These are phyloP conservation scores for Takashimella tepidaria DNA, from an alignment of 1,284 basidiomycete genomes.

Conservation along the genomic window DNA sequence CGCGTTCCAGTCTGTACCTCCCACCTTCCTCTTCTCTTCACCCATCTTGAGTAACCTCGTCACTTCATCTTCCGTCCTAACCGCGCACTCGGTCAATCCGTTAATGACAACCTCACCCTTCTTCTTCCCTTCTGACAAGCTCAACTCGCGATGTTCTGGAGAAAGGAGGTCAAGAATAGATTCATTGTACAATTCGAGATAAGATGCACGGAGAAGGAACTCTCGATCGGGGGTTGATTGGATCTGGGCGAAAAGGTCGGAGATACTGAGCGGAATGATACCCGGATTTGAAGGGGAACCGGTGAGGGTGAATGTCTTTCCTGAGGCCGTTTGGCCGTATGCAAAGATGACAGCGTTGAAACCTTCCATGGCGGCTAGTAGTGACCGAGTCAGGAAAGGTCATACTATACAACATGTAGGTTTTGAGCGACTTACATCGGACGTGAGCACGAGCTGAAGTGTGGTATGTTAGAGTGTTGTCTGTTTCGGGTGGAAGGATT, in stretches of 20 bases:
- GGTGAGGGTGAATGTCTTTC: constrained; percentile 86
- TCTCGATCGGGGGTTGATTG: constrained; percentile 56
- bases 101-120: constrained; percentile 47
- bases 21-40: constrained; percentile 81
- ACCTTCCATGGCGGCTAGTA: constrained; percentile 80
- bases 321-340: constrained; percentile 65
- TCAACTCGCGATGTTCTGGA: constrained; percentile 36
- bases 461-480: constrained; percentile 76
- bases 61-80: constrained; percentile 81
- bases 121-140: constrained; percentile 44
- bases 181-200: constrained; percentile 97
- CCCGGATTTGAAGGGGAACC: constrained; percentile 81
- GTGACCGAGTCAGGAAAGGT: constrained; percentile 8
- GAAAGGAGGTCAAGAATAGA: constrained; percentile 62
- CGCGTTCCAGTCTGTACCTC: constrained; percentile 96
- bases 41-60: constrained; percentile 77
- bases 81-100: constrained; percentile 56
- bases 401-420: no score
- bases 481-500: constrained; percentile 53
- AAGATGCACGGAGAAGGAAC: constrained; percentile 88
- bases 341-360: constrained; percentile 94
- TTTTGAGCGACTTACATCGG: constrained; percentile 49
- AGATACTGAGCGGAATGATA: constrained; percentile 88
- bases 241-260: constrained; percentile 52
- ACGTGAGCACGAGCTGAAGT: constrained; percentile 82